Conservation (phyloP, 352 stramenopile species). For the Peronospora belbahrii region DNA sequence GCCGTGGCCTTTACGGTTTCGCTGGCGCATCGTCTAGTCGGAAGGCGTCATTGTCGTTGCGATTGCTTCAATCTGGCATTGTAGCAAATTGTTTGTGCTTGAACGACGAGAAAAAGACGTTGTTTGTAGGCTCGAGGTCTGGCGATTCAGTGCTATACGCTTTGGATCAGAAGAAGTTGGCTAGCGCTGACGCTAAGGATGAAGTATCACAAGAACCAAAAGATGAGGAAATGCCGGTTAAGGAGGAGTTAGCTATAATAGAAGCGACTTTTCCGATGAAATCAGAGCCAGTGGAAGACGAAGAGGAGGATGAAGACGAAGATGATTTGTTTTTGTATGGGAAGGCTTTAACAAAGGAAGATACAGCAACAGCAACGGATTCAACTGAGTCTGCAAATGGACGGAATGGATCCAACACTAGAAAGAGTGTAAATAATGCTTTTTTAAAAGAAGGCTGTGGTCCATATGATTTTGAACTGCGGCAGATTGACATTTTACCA, state of each 20-base stretch:
- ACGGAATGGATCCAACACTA: constrained; percentile 9
- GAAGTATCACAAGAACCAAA: constrained; percentile 14
- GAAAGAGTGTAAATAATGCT: constrained; percentile 9
- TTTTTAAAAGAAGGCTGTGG: constrained; percentile 12
- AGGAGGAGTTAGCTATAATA: constrained; percentile 23
- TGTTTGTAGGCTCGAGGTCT: constrained; percentile 77
- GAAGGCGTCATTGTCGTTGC: constrained; percentile 39
- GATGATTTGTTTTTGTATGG: constrained; percentile 76
- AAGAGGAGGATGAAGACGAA: constrained; percentile 58
- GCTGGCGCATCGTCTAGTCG: constrained; percentile 14
- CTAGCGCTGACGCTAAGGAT: constrained; percentile 2
- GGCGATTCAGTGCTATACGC: constrained; percentile 72
- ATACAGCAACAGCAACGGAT: constrained; percentile 1
- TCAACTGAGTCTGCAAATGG: neutral
- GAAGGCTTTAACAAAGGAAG: constrained; percentile 27
- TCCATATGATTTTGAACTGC: constrained; percentile 44
- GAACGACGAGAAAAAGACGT: constrained; percentile 48
- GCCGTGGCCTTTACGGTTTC: constrained; percentile 27
- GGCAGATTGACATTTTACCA: constrained; percentile 55
- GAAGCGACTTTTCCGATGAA: constrained; percentile 10
- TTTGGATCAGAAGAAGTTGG: constrained; percentile 33
- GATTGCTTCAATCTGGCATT: constrained; percentile 41
- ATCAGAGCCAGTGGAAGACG: constrained; percentile 16
- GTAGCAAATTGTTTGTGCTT: constrained; percentile 53
- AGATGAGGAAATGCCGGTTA: constrained; percentile 14